Evolutionary conservation across 2,329 filamentous ascomycete species (phyloP).

Genomic region (Atkinsonella texensis): DNA sequence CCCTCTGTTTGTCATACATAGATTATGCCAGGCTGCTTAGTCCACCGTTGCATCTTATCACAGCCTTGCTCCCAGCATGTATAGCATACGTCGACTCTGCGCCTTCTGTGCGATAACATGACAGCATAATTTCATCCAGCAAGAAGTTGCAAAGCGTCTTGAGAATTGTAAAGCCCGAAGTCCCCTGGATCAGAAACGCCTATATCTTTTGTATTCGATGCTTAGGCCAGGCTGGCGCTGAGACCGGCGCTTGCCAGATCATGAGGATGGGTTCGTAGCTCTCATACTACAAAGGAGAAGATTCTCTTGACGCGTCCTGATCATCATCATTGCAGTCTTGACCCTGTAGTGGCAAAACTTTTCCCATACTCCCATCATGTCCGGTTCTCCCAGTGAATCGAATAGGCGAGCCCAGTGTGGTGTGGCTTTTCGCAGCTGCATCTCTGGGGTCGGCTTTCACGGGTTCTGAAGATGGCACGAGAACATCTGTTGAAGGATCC

Average conservation of each 20-base stretch:
- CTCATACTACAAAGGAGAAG: constrained; percentile 6
- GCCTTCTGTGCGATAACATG: background rate
- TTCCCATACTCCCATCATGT: constrained; percentile 5
- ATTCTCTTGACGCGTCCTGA: background rate
- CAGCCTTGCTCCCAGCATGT: background rate
- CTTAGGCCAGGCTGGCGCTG: constrained; percentile 1
- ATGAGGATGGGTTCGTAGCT: background rate
- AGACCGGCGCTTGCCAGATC: constrained; percentile 9
- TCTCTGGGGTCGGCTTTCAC: constrained; percentile 14
- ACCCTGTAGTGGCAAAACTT: background rate
- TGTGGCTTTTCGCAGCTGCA: constrained; percentile 8
- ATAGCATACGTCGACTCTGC: background rate
- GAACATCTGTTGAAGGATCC: constrained; percentile 15
- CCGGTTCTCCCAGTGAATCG: constrained; percentile 5
- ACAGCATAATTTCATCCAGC: constrained; percentile 11
- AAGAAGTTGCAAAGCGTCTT: constrained; percentile 15
- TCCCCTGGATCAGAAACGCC: constrained; percentile 15
- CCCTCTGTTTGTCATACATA: constrained; percentile 1
- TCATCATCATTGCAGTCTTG: background rate
- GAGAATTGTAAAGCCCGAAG: constrained; percentile 18
- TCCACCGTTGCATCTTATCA: constrained; percentile 1
- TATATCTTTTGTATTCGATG: background rate
- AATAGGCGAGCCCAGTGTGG: constrained; percentile 4
- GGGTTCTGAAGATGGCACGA: constrained; percentile 21
- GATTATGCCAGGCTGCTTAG: constrained; percentile 1